These are phyloP conservation scores for Prillingera fragicola DNA, from an alignment of 1,284 basidiomycete species.

Conservation along the genomic window DNA sequence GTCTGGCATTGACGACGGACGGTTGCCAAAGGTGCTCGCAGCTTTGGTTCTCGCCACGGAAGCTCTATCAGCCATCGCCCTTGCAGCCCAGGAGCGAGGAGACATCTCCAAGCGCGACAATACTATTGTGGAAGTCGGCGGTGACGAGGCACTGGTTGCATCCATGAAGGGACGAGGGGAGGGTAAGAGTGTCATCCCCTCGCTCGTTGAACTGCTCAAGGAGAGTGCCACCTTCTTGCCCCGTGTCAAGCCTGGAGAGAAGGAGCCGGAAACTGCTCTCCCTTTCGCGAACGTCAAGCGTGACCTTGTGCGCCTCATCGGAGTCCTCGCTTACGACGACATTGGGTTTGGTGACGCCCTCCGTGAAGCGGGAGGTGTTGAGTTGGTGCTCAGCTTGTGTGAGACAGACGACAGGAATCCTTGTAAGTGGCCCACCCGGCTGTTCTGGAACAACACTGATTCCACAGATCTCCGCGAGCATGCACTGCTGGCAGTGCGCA, in stretches of 20 bases:
- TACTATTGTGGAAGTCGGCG: neutral
- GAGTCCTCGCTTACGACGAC: conserved; percentile 62
- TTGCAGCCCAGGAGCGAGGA: conserved; percentile 47
- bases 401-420: conserved; percentile 84
- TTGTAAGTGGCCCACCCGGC: conserved; percentile 56
- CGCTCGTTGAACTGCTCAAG: conserved; percentile 61
- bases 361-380: conserved; percentile 64
- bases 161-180: conserved; percentile 22
- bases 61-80: conserved; percentile 35
- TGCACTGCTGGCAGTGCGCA: conserved; percentile 73
- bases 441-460: conserved; percentile 3
- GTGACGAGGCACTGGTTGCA: conserved; percentile 25
- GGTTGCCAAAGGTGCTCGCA: conserved; percentile 60
- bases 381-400: conserved; percentile 75
- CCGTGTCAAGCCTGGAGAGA: conserved; percentile 55
- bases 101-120: neutral
- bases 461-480: conserved; percentile 77
- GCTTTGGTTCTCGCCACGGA: conserved; percentile 71
- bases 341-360: conserved; percentile 65
- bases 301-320: conserved; percentile 71
- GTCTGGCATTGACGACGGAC: conserved; percentile 34
- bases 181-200: conserved; percentile 55
- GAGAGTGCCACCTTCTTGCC: conserved; percentile 69
- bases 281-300: conserved; percentile 61
- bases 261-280: conserved; percentile 45